Conservation (phyloP, 2,329 filamentous ascomycete genomes). For the Fusarium camptoceras region DNA sequence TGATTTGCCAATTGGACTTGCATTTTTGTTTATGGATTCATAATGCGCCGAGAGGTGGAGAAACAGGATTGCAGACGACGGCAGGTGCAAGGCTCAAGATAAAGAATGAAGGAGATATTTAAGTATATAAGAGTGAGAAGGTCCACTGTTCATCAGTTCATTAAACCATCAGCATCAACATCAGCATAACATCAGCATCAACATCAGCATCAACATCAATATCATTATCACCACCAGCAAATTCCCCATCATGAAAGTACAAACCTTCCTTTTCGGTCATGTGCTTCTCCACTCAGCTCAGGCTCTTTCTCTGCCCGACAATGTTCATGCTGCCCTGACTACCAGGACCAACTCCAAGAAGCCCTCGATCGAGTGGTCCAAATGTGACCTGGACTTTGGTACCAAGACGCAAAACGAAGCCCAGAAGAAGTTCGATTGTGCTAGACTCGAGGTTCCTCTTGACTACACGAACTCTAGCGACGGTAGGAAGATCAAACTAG, state of each 20-base stretch:
- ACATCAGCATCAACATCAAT: no score
- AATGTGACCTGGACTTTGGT: conserved; percentile 18
- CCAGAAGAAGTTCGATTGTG: conserved; percentile 45
- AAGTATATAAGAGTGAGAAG: background rate
- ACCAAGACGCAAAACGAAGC: background rate
- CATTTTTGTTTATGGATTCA: background rate
- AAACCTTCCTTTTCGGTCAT: background rate
- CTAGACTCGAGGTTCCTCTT: conserved; percentile 53
- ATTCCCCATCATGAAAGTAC: conserved; percentile 7
- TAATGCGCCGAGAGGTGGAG: no score
- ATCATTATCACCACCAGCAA: no score
- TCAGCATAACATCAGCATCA: background rate
- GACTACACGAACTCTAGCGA: conserved; percentile 52
- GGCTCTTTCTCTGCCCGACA: conserved; percentile 3
- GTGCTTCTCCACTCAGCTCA: background rate
- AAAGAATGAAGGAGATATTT: background rate
- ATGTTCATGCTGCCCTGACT: background rate
- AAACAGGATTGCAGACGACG: background rate
- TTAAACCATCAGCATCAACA: background rate
- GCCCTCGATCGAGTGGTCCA: conserved; percentile 4
- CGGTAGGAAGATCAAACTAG: conserved; percentile 47
- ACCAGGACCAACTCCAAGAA: background rate
- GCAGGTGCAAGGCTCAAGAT: background rate
- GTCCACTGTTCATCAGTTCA: rapidly evolving
- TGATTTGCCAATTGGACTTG: background rate